A percentile compares a stretch with the other conserved stretches of the same genome.
phyloP scores from a whole-genome alignment of 176 grass and related monocot genomes.

The Metroxylon sagu region DNA sequence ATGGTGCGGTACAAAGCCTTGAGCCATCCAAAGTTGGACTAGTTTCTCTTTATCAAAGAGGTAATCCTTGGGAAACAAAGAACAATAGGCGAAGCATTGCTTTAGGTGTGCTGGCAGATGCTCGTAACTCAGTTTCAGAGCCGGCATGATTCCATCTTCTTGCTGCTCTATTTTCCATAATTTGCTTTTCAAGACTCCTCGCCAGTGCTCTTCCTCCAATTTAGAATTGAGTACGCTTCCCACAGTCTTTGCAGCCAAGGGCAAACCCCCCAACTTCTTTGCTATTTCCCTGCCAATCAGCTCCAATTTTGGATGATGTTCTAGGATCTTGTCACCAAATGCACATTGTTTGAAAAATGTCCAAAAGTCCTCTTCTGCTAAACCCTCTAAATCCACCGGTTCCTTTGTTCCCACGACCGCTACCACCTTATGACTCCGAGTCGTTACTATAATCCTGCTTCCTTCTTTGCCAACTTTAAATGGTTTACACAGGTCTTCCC shows the following conservation, averaged over 20 bases:
- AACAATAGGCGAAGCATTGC: slow-evolving; percentile 38
- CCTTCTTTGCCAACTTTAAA: neutral
- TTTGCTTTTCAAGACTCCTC: slow-evolving; percentile 13
- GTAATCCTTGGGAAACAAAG: slow-evolving; percentile 31
- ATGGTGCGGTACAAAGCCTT: slow-evolving; percentile 21
- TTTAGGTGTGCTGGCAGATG: slow-evolving; percentile 25
- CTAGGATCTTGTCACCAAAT: slow-evolving; percentile 5
- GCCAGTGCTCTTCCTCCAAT: slow-evolving; percentile 20
- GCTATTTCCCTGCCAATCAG: neutral
- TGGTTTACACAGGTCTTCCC: slow-evolving; percentile 20
- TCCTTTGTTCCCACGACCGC: neutral
- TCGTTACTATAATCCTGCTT: slow-evolving; percentile 37
- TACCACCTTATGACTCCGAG: slow-evolving; percentile 2
- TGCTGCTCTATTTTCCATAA: slow-evolving; percentile 26
- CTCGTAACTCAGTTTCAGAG: slow-evolving; percentile 25
- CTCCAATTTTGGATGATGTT: neutral
- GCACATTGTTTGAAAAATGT: slow-evolving; percentile 1
- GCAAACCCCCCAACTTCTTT: slow-evolving; percentile 5
- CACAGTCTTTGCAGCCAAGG: slow-evolving; percentile 12
- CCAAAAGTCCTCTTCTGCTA: slow-evolving; percentile 2
- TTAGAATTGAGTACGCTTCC: slow-evolving; percentile 9
- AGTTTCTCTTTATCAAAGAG: slow-evolving; percentile 24
- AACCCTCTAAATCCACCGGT: slow-evolving; percentile 2
- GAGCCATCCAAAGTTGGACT: slow-evolving; percentile 50
- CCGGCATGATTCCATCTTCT: slow-evolving; percentile 2